Conservation (phyloP, 2,329 filamentous ascomycete genomes). For the Xylariaceae sp. region DNA sequence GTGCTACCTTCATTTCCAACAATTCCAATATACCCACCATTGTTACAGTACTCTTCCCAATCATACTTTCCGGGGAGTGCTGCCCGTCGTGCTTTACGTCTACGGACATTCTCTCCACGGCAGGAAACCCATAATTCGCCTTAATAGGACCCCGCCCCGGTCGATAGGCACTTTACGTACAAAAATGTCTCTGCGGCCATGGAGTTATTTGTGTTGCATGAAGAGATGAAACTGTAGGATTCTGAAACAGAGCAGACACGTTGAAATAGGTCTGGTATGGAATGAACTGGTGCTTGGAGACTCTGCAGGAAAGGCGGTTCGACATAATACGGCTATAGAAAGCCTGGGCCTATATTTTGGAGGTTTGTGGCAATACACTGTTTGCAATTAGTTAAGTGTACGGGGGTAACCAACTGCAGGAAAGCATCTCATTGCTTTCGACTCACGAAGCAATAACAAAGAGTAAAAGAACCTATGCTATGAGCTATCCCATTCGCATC, state of each 20-base stretch:
- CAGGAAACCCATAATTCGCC: conserved; percentile 12
- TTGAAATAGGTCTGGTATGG: conserved; percentile 14
- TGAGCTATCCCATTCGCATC: too few relatives aligned
- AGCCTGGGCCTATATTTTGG: conserved; percentile 4
- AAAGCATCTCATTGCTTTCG: conserved; percentile 10
- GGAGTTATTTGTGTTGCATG: conserved; percentile 9
- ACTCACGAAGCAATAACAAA: not conserved
- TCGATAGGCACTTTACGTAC: conserved; percentile 6
- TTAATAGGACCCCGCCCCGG: conserved; percentile 1
- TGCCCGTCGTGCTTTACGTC: conserved; percentile 13
- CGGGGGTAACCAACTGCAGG: conserved; percentile 14
- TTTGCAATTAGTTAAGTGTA: conserved; percentile 14
- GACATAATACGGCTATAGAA: conserved; percentile 1
- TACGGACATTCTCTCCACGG: conserved; percentile 9
- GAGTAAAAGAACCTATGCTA: not conserved
- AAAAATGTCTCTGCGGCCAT: conserved; percentile 9
- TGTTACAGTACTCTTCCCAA: not conserved
- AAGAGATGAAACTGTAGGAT: conserved; percentile 3
- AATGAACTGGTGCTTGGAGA: conserved; percentile 9
- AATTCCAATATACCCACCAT: conserved; percentile 16
- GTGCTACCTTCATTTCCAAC: conserved; percentile 5
- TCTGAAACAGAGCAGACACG: not conserved
- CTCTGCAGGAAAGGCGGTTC: conserved; percentile 17
- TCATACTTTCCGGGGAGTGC: conserved; percentile 3
- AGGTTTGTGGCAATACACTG: conserved; percentile 9